A percentile compares a stretch with the other conserved stretches of the same genome.
Conservation (phyloP, 1,284 basidiomycete genomes). For the Pisolithus thermaeus region DNA sequence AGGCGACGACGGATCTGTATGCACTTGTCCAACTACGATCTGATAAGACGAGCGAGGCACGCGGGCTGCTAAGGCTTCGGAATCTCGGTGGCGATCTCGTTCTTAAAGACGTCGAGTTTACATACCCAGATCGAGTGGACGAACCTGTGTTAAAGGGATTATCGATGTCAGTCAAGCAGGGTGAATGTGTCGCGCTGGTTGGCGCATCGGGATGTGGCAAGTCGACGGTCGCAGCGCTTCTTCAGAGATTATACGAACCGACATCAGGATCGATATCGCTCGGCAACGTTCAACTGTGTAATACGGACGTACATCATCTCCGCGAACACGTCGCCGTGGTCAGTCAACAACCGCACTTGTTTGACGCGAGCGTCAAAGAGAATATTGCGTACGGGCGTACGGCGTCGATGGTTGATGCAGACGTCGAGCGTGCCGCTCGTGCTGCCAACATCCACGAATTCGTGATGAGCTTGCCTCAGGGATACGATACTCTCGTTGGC, state of each 20-base stretch:
- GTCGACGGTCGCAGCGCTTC: conserved; percentile 76
- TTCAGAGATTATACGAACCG: conserved; percentile 87
- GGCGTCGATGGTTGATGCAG: conserved; percentile 41
- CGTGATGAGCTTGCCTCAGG: conserved; percentile 71
- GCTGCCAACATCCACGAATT: conserved; percentile 86
- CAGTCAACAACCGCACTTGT: conserved; percentile 79
- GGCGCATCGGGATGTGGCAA: conserved; percentile 88
- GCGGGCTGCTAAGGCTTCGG: conserved; percentile 65
- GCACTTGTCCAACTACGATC: conserved; percentile 57
- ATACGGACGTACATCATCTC: conserved; percentile 65
- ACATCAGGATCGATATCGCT: conserved; percentile 56
- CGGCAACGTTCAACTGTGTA: conserved; percentile 44
- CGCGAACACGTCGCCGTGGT: conserved; percentile 84
- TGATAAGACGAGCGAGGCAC: conserved; percentile 58
- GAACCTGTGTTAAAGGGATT: conserved; percentile 64
- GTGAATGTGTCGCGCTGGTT: conserved; percentile 85
- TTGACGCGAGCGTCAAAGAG: conserved; percentile 78
- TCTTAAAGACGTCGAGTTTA: conserved; percentile 71
- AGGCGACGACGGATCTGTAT: conserved; percentile 77
- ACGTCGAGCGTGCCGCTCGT: conserved; percentile 65
- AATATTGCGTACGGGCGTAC: conserved; percentile 81
- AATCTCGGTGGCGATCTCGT: conserved; percentile 55
- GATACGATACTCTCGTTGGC: conserved; percentile 84
- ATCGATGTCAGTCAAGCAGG: conserved; percentile 57
- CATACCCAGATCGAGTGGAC: conserved; percentile 79